Conservation (phyloP, 192 early-diverging fungal genomes). For the Coemansia aciculifera region DNA sequence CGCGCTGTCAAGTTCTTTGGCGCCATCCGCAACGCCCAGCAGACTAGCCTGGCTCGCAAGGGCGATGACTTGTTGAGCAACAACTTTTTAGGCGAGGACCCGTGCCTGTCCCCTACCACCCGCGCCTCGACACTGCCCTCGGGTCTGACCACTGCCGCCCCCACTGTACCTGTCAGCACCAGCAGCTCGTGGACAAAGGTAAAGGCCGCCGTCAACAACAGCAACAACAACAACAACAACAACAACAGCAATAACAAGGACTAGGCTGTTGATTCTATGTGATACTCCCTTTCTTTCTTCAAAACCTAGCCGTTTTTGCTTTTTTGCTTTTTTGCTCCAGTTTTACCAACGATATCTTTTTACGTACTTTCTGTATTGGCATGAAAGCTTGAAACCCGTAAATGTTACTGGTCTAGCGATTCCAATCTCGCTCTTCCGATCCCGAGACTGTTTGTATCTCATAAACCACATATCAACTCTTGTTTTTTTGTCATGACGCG, state of each 20-base stretch:
- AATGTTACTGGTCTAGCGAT: not conserved
- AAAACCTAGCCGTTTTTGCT: not conserved
- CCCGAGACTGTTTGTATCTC: not conserved
- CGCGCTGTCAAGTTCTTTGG: slow-evolving; percentile 55
- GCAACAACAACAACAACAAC: slow-evolving; percentile 11
- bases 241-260: no score
- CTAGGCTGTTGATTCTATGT: not conserved
- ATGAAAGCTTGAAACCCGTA: not conserved
- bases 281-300: not conserved
- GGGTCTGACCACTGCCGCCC: slow-evolving; percentile 28
- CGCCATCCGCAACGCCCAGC: slow-evolving; percentile 56
- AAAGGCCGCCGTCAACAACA: slow-evolving; percentile 37
- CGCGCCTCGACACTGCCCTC: slow-evolving; percentile 34
- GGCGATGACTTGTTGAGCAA: not conserved
- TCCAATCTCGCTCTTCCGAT: not conserved
- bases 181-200: slow-evolving; percentile 50
- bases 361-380: not conserved
- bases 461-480: not conserved
- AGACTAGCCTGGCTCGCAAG: slow-evolving; percentile 4
- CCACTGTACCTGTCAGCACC: slow-evolving; percentile 40
- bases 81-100: slow-evolving; percentile 39
- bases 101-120: not conserved
- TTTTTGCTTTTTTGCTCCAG: not conserved
- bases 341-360: not conserved
- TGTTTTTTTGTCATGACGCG: slow-evolving; percentile 30